phyloP scores from a whole-genome alignment of 768 basidiomycete species.

The Galerina sulciceps region DNA sequence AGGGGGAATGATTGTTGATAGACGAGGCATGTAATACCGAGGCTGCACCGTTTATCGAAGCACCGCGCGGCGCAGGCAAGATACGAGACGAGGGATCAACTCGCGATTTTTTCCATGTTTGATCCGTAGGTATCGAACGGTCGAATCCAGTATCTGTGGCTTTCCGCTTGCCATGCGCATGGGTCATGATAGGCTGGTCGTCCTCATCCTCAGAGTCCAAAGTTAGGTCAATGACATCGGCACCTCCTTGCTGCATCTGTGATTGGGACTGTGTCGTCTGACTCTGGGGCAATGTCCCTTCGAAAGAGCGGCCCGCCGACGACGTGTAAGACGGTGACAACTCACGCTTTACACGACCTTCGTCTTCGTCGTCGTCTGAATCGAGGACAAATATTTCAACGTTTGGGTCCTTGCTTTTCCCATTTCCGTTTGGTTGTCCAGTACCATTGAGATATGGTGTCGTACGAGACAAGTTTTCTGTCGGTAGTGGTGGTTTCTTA shows the following conservation, averaged over 20 bases:
- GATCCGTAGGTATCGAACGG: constrained; percentile 57
- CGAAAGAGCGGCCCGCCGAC: constrained; percentile 42
- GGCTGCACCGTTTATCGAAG: constrained; percentile 12
- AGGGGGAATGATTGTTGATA: constrained; percentile 18
- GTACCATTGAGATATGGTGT: constrained; percentile 29
- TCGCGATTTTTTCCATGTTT: constrained; percentile 74
- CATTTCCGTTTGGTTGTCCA: constrained; percentile 34
- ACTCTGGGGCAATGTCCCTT: constrained; percentile 24
- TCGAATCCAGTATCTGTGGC: constrained; percentile 51
- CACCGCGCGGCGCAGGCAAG: constrained; percentile 9
- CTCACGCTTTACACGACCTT: constrained; percentile 76
- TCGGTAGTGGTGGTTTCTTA: constrained; percentile 32
- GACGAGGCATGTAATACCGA: constrained; percentile 16
- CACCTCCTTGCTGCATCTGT: constrained; percentile 35
- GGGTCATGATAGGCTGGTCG: constrained; percentile 27
- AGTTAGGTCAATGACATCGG: constrained; percentile 85
- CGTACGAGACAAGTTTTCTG: constrained; percentile 16
- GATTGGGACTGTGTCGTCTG: constrained; percentile 20
- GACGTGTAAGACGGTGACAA: constrained; percentile 67
- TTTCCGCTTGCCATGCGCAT: constrained; percentile 58
- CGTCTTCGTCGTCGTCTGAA: constrained; percentile 82
- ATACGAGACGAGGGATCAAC: constrained; percentile 31
- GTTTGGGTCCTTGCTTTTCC: constrained; percentile 49
- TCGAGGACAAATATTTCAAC: constrained; percentile 70
- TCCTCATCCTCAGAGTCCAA: constrained; percentile 77